Base-by-base conservation (phyloP, 1,284 basidiomycete species). In the Volvariella surrecta region DNA sequence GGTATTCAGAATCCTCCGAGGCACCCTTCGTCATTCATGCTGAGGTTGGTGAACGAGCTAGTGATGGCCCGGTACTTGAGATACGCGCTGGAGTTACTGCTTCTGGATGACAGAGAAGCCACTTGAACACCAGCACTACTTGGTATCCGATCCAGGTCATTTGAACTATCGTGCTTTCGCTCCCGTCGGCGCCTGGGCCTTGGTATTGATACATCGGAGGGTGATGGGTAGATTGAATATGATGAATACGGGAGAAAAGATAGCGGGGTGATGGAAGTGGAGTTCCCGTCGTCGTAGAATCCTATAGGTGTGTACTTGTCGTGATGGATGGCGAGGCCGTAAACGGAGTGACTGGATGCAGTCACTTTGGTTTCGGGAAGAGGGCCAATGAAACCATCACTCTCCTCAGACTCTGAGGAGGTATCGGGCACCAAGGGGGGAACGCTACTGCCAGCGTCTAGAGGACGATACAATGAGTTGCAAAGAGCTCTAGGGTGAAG, bases 321-420 rank as follows among this genome's bases (percentile, higher is more conserved):
- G 32, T 45, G 45, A 11, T 48, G 53, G 24, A 57, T 50, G 20
- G 54, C 52, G 18, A 59, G 58, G 8, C 57, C 57, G 37, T 54
- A 50, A 18, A 54, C 32, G 37, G 53, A 50, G 51, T 42, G 53
- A 39, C 37, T 49, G 42, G 44, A 41, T 32, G 39, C 43, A 40
- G 37, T 44, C 34, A 19, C 48, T 22, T 50, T 38, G 47, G 50
- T 47, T 21, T 52, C 57, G 32, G 54, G 56, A 11, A 54, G 59
- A 19, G 64, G 60, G 45, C 61, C 57, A n/a, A 56, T 49, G 49
- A 72, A 68, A 32, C 66, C 68, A 55, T 80, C 76, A 48, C 71
- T 74, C 58, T 81, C 77, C 51, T 82, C 79, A 1, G 73, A 76
- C 54, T 76, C 74, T 24, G 76, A 3, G 75, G 77, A 17, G 68